Percentiles rank a stretch among this genome's conserved stretches.
Evolutionary conservation across 345 rosid species (phyloP).

Genomic region (Reutealis trisperma): DNA sequence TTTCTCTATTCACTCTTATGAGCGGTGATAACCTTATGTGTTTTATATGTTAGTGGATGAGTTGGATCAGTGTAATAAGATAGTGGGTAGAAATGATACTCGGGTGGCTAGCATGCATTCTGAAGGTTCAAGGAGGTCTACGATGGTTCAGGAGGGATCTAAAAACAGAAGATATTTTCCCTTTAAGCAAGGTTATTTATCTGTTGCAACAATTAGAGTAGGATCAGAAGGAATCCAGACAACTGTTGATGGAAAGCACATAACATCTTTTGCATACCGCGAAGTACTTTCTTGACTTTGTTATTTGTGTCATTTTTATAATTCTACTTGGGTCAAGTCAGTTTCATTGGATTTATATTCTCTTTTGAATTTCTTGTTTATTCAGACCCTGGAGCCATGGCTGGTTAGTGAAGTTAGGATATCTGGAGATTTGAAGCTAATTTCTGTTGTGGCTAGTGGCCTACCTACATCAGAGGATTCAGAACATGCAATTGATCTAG

Average conservation of each 20-base stretch:
- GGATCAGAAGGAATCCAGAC: constrained; percentile 92
- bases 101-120: constrained; percentile 16
- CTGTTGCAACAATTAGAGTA: constrained; percentile 90
- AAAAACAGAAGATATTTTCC: constrained; percentile 69
- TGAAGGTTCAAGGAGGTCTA: constrained; percentile 15
- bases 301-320: not conserved
- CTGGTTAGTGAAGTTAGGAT: constrained; percentile 84
- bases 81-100: constrained; percentile 71
- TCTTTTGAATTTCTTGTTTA: constrained; percentile 26
- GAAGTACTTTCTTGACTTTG: constrained; percentile 57
- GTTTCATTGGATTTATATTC: constrained; percentile 15
- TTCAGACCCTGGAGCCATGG: constrained; percentile 96
- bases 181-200: constrained; percentile 74
- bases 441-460: constrained; percentile 82
- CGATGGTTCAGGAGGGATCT: constrained; percentile 13
- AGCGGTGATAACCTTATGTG: not conserved
- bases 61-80: constrained; percentile 80
- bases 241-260: constrained; percentile 96
- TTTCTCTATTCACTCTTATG: not conserved
- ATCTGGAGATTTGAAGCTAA: constrained; percentile 69
- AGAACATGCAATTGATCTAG: constrained; percentile 69
- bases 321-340: not conserved
- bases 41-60: constrained; percentile 62
- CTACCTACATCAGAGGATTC: constrained; percentile 90
- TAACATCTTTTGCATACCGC: constrained; percentile 89